Evolutionary conservation across 306 rosid species (phyloP).

Genomic region (Trifolium fragiferum): DNA sequence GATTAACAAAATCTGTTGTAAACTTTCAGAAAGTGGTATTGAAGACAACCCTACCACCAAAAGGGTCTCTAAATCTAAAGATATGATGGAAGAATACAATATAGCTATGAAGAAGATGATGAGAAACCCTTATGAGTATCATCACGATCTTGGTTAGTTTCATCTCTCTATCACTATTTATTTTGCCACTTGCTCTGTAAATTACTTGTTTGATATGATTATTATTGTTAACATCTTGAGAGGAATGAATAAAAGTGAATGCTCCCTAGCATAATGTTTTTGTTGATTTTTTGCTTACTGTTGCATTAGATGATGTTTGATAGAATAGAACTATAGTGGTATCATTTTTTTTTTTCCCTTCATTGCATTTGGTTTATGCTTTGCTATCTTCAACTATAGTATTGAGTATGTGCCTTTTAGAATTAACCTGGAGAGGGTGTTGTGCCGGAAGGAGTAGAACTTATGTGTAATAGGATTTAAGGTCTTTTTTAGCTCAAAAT

Average conservation of each 20-base stretch:
- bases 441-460: background rate
- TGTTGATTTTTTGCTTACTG: slow-evolving; percentile 20
- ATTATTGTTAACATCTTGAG: background rate
- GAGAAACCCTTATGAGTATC: slow-evolving; percentile 95
- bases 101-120: slow-evolving; percentile 87
- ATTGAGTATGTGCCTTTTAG: background rate
- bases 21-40: slow-evolving; percentile 62
- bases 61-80: slow-evolving; percentile 48
- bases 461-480: too few species aligned
- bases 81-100: slow-evolving; percentile 81
- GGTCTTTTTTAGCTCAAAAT: too few species aligned
- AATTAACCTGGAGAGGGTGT: background rate
- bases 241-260: background rate
- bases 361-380: slow-evolving; percentile 7
- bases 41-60: slow-evolving; percentile 48
- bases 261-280: too few species aligned
- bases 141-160: slow-evolving; percentile 88
- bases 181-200: background rate
- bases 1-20: slow-evolving; percentile 52
- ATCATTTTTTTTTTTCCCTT: slow-evolving; percentile 1
- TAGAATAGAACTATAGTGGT: background rate
- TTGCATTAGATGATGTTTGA: slow-evolving; percentile 30
- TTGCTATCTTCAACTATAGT: slow-evolving; percentile 8
- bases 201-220: background rate
- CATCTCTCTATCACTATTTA: slow-evolving; percentile 43